A percentile compares a stretch with the other conserved stretches of the same genome.
Evolutionary conservation across 257 asterid species (phyloP).

Genomic region (Fraxinus americana): DNA sequence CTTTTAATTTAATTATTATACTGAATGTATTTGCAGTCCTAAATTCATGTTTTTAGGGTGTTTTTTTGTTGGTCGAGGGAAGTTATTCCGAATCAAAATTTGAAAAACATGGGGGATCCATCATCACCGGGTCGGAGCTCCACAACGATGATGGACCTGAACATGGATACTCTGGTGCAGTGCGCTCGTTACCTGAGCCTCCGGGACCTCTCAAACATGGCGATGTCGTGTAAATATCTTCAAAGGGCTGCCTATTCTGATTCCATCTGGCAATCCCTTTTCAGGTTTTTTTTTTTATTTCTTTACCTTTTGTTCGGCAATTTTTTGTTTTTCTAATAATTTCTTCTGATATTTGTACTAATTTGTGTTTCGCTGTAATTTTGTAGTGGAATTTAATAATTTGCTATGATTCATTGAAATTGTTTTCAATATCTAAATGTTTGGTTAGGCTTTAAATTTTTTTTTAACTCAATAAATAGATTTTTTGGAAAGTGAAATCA

Average conservation of each 20-base stretch:
- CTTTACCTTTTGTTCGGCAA: neutral
- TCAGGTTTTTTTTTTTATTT: constrained; percentile 42
- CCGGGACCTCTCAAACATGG: constrained; percentile 65
- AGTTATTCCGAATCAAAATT: neutral
- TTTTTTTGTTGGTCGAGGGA: neutral
- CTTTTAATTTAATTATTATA: neutral
- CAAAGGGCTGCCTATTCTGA: constrained; percentile 64
- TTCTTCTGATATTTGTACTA: neutral
- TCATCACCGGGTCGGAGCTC: constrained; percentile 40
- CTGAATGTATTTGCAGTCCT: neutral
- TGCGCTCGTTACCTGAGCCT: constrained; percentile 57
- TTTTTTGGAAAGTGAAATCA: too few species aligned
- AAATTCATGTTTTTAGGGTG: neutral
- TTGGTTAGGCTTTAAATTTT: neutral
- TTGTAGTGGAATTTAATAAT: neutral
- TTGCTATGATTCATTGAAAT: neutral
- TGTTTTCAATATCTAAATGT: neutral
- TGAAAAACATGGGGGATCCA: constrained; percentile 32
- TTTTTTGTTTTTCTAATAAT: too few species aligned
- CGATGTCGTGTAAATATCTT: constrained; percentile 64
- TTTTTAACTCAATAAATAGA: too few species aligned
- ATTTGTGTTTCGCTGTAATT: neutral
- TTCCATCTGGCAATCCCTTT: constrained; percentile 64
- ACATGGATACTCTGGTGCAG: constrained; percentile 54
- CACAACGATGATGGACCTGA: constrained; percentile 53